Evolutionary conservation across 306 rosid genomes (phyloP).

Genomic region (Medicago ruthenica): DNA sequence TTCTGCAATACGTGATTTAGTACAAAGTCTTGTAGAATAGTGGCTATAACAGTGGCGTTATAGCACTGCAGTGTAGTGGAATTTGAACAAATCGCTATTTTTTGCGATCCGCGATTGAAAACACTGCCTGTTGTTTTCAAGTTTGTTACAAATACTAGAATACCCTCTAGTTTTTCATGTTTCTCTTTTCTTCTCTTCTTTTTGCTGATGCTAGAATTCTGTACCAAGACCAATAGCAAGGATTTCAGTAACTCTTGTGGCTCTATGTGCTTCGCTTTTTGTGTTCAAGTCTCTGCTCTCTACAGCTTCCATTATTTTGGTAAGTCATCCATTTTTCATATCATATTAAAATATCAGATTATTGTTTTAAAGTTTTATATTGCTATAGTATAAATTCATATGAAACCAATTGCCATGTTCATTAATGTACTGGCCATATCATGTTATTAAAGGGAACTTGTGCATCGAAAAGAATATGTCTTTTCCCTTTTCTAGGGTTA

Average conservation of each 20-base stretch:
- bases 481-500: neutral
- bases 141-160: slow-evolving; percentile 17
- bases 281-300: slow-evolving; percentile 62
- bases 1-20: neutral
- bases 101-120: neutral
- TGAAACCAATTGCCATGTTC: neutral
- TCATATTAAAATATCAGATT: slow-evolving; percentile 31
- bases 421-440: neutral
- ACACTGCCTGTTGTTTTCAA: neutral
- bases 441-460: neutral
- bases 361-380: neutral
- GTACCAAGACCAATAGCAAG: slow-evolving; percentile 57
- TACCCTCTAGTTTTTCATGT: slow-evolving; percentile 5
- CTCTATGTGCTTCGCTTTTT: slow-evolving; percentile 61
- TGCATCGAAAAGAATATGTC: neutral
- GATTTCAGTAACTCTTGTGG: slow-evolving; percentile 63
- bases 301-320: slow-evolving; percentile 51
- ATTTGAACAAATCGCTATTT: neutral
- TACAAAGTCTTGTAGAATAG: neutral
- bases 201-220: slow-evolving; percentile 37
- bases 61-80: neutral
- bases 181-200: slow-evolving; percentile 28
- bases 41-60: neutral
- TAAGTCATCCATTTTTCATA: slow-evolving; percentile 35
- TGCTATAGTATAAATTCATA: slow-evolving; percentile 2